phyloP scores from a whole-genome alignment of 2,329 filamentous ascomycete species.

The Thelonectria blattea region DNA sequence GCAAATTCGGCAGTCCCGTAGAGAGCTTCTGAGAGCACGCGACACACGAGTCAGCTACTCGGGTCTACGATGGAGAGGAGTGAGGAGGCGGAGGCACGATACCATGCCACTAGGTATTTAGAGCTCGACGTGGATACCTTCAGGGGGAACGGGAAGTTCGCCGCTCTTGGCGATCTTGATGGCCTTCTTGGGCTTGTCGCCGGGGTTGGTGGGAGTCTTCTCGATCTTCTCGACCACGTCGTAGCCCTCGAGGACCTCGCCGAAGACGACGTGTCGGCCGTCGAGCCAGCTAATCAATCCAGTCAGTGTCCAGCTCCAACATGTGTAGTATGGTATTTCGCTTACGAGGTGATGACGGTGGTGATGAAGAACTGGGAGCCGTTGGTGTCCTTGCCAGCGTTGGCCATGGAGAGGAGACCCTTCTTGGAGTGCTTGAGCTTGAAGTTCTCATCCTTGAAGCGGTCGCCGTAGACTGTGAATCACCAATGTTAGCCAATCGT shows the following conservation, averaged over 20 bases:
- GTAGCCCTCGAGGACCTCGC: slow-evolving; percentile 86
- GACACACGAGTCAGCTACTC: slow-evolving; percentile 45
- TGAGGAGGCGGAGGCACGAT: slow-evolving; percentile 30
- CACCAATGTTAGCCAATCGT: slow-evolving; percentile 29
- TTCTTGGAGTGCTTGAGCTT: slow-evolving; percentile 91
- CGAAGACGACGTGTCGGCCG: slow-evolving; percentile 85
- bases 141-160: slow-evolving; percentile 80
- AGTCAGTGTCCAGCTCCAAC: slow-evolving; percentile 5
- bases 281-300: slow-evolving; percentile 71
- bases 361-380: slow-evolving; percentile 93
- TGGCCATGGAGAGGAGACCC: slow-evolving; percentile 84
- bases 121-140: slow-evolving; percentile 94
- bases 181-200: slow-evolving; percentile 71
- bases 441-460: slow-evolving; percentile 92
- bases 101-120: slow-evolving; percentile 54
- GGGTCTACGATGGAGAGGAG: slow-evolving; percentile 29
- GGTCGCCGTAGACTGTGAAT: slow-evolving; percentile 75
- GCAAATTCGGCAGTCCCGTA: slow-evolving; percentile 32
- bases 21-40: slow-evolving; percentile 36
- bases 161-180: slow-evolving; percentile 85
- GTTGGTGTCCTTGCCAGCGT: slow-evolving; percentile 84
- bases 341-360: slow-evolving; percentile 76
- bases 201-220: slow-evolving; percentile 66
- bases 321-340: slow-evolving; percentile 11
- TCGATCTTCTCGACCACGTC: slow-evolving; percentile 82